Percentiles rank a stretch among this genome's conserved stretches.
phyloP scores from a whole-genome alignment of 1,139 yeast genomes.

The Protomyces inouyei region DNA sequence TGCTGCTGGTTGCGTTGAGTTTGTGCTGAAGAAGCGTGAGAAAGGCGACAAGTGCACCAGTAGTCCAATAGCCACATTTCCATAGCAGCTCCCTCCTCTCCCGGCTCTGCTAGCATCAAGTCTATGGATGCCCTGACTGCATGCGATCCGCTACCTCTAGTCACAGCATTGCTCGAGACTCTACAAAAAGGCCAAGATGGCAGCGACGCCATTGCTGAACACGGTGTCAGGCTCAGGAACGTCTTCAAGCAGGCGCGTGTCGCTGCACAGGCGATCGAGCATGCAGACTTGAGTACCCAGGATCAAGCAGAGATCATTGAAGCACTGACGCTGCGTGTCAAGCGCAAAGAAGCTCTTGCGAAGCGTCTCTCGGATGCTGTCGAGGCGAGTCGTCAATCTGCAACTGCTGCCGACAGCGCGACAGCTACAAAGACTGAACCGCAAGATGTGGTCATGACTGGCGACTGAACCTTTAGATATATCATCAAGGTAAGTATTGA shows the following conservation, averaged over 20 bases:
- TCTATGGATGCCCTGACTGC: background rate
- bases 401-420: no score
- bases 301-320: background rate
- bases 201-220: background rate
- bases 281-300: background rate
- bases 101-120: background rate
- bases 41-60: no score
- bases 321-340: background rate
- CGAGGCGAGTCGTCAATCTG: background rate
- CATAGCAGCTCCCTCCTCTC: no score
- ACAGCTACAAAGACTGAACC: background rate
- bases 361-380: background rate
- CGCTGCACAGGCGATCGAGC: background rate
- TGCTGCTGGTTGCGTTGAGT: no score
- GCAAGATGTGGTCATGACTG: background rate
- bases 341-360: background rate
- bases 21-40: no score
- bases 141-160: background rate
- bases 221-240: background rate
- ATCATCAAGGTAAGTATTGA: background rate
- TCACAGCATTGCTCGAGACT: background rate
- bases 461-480: background rate
- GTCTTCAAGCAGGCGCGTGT: background rate
- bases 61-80: no score
- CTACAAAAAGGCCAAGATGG: background rate